A percentile compares a stretch with the other conserved stretches of the same genome.
These are phyloP conservation scores for Stropharia rugosoannulata DNA, from an alignment of 768 basidiomycete species.

Conservation along the genomic window DNA sequence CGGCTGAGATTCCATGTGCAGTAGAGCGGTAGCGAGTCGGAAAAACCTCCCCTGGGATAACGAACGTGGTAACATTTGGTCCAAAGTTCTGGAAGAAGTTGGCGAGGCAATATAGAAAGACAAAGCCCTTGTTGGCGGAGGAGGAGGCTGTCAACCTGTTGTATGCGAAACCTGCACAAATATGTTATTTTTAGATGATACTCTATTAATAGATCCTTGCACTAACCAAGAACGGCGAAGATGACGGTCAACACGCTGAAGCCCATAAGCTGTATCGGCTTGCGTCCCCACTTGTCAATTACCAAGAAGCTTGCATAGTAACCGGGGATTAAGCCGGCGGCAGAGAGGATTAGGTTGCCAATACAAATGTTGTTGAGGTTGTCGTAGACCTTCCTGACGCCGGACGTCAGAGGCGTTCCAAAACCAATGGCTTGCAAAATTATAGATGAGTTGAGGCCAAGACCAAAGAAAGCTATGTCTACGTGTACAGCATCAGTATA, in stretches of 20 bases:
- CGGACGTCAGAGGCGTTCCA: conserved; percentile 42
- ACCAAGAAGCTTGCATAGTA: conserved; percentile 65
- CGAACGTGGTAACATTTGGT: conserved; percentile 77
- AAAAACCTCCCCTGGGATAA: conserved; percentile 82
- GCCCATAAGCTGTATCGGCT: conserved; percentile 80
- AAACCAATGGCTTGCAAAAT: conserved; percentile 78
- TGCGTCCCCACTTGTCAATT: conserved; percentile 80
- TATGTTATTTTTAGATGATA: not conserved
- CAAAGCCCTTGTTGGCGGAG: conserved; percentile 55
- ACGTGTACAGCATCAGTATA: not conserved
- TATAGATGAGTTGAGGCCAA: conserved; percentile 80
- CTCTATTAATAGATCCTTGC: conserved; percentile 32
- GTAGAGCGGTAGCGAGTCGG: conserved; percentile 89
- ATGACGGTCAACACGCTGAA: conserved; percentile 65
- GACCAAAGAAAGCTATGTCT: conserved; percentile 85
- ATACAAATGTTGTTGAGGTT: conserved; percentile 64
- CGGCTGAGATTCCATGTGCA: conserved; percentile 82
- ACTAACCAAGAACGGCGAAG: conserved; percentile 58
- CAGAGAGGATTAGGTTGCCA: conserved; percentile 76
- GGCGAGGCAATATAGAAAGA: conserved; percentile 81
- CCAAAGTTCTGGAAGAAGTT: conserved; percentile 93
- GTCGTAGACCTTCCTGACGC: conserved; percentile 45
- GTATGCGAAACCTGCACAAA: conserved; percentile 62
- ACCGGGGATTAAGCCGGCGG: conserved; percentile 82
- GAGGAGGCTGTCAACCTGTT: conserved; percentile 49